phyloP scores from a whole-genome alignment of 2,329 filamentous ascomycete genomes.

The Sporothrix curviconia region DNA sequence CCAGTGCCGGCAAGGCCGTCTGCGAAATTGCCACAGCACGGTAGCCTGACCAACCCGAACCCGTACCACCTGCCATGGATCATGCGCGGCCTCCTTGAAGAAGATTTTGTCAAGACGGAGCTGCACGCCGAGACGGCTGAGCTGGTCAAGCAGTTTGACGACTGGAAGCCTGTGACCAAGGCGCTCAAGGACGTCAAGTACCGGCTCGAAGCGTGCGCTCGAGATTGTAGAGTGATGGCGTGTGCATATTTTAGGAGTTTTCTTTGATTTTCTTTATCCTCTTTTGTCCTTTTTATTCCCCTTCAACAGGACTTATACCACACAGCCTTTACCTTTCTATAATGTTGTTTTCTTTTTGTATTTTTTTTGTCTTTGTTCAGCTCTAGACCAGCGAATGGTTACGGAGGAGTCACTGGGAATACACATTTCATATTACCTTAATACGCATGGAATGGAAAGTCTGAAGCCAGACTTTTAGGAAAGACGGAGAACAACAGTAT shows the following conservation, averaged over 20 bases:
- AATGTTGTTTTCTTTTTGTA: neutral
- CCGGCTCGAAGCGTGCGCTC: constrained; percentile 82
- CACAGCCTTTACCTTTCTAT: neutral
- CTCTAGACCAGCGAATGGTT: too few relatives aligned
- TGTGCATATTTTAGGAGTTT: neutral
- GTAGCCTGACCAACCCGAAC: constrained; percentile 54
- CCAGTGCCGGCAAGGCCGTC: constrained; percentile 40
- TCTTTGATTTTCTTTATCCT: neutral
- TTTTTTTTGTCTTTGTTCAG: neutral
- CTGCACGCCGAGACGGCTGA: constrained; percentile 69
- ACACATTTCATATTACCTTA: neutral
- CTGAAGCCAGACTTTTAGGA: neutral
- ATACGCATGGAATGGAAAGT: neutral
- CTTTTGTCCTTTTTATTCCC: neutral
- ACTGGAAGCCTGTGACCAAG: constrained; percentile 87
- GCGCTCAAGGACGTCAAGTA: constrained; percentile 94
- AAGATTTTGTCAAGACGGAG: constrained; percentile 81
- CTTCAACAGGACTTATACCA: neutral
- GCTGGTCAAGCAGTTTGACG: constrained; percentile 80
- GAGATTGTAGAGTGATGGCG: constrained; percentile 55
- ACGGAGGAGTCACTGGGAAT: neutral
- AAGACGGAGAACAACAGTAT: neutral
- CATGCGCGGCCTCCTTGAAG: constrained; percentile 86
- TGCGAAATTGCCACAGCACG: constrained; percentile 48
- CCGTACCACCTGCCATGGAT: constrained; percentile 93